Percentiles rank a stretch among this genome's conserved stretches.
phyloP scores from a whole-genome alignment of 228 moss, liverwort and hornwort genomes.

The Sphagnum fallax region DNA sequence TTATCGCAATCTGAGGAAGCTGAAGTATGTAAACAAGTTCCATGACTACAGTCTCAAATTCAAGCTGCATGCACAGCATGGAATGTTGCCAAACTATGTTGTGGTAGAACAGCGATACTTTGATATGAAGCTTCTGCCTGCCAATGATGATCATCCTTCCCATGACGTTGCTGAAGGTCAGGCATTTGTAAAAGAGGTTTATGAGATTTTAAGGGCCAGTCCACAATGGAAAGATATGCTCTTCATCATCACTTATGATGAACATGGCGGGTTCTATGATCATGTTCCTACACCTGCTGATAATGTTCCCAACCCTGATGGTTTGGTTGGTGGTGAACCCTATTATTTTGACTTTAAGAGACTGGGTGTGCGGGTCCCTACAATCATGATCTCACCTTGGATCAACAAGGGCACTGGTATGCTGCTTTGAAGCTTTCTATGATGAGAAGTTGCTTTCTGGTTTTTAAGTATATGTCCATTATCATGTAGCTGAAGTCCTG shows the following conservation, averaged over 20 bases:
- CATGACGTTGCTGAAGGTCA: slow-evolving; percentile 89
- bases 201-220: slow-evolving; percentile 76
- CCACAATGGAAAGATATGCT: slow-evolving; percentile 98
- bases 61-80: slow-evolving; percentile 70
- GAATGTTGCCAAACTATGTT: slow-evolving; percentile 72
- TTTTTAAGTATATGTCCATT: not conserved
- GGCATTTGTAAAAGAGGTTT: slow-evolving; percentile 85
- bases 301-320: slow-evolving; percentile 89
- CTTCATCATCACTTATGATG: slow-evolving; percentile 88
- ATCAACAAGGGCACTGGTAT: slow-evolving; percentile 90
- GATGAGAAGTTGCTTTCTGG: too few relatives aligned
- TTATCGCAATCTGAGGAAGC: slow-evolving; percentile 64
- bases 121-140: slow-evolving; percentile 60
- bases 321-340: slow-evolving; percentile 54
- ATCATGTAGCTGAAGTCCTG: not conserved
- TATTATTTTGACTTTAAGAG: slow-evolving; percentile 71
- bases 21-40: slow-evolving; percentile 80
- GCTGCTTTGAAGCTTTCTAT: not conserved
- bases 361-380: slow-evolving; percentile 90
- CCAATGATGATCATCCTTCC: slow-evolving; percentile 92
- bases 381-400: slow-evolving; percentile 95
- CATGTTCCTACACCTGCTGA: slow-evolving; percentile 79
- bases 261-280: slow-evolving; percentile 92
- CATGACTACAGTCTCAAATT: slow-evolving; percentile 55
- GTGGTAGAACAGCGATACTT: slow-evolving; percentile 96